These are phyloP conservation scores for Lagenaria siceraria DNA, from an alignment of 306 rosid species.

Conservation along the genomic window DNA sequence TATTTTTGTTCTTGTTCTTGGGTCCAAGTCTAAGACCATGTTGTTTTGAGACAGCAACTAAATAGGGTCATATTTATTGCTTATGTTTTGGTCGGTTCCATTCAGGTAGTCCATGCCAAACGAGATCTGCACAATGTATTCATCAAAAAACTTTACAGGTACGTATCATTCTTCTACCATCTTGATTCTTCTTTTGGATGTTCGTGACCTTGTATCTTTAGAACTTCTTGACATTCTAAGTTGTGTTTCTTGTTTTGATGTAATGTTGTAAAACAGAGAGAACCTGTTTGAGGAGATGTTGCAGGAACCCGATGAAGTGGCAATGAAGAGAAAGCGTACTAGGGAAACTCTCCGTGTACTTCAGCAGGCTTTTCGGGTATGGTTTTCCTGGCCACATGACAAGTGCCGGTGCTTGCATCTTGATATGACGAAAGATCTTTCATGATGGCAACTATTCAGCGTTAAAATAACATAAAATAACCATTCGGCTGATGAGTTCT, in stretches of 20 bases:
- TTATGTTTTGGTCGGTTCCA: constrained; percentile 7
- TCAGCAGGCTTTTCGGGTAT: constrained; percentile 87
- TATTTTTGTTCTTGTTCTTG: not conserved
- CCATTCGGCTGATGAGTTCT: not conserved
- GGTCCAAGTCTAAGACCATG: not conserved
- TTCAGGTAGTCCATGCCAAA: constrained; percentile 87
- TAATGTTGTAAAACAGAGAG: constrained; percentile 44
- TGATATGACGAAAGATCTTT: not conserved
- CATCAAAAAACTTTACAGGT: constrained; percentile 93
- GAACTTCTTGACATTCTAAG: not conserved
- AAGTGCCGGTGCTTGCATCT: not conserved
- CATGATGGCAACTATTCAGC: not conserved
- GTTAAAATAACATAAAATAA: not conserved
- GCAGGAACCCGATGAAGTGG: constrained; percentile 88
- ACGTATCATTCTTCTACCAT: not conserved
- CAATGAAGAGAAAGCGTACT: constrained; percentile 74
- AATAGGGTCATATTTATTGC: not conserved
- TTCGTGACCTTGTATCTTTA: not conserved
- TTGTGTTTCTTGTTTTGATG: constrained; percentile 1
- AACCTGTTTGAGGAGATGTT: constrained; percentile 90
- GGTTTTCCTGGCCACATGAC: constrained; percentile 6
- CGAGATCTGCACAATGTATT: constrained; percentile 91
- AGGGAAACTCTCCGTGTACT: constrained; percentile 78
- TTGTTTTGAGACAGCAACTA: not conserved
- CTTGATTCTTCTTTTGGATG: not conserved